Percentiles rank a stretch among this genome's conserved stretches.
Evolutionary conservation across 2,329 filamentous ascomycete species (phyloP).

Genomic region (Aaosphaeria arxii): DNA sequence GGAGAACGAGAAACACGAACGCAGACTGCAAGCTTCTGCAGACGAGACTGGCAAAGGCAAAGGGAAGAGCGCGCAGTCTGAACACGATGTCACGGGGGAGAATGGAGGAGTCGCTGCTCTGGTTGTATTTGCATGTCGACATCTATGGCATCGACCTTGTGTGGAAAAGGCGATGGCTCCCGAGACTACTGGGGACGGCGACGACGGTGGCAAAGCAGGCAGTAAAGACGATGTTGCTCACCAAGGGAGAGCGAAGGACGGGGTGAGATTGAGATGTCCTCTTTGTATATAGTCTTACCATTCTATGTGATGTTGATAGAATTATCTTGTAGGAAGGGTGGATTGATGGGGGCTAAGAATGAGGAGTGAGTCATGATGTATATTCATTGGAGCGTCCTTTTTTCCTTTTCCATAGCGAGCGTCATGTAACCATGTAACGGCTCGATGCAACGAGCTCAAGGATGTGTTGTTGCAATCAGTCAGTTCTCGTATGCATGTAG

Average conservation of each 20-base stretch:
- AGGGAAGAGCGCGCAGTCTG: conserved; percentile 42
- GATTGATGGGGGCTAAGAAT: too few relatives aligned
- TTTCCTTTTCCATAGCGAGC: too few relatives aligned
- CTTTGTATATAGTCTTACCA: conserved; percentile 20
- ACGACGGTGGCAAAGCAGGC: neutral
- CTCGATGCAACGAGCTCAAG: too few relatives aligned
- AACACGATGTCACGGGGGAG: conserved; percentile 45
- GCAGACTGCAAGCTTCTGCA: conserved; percentile 35
- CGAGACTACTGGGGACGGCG: neutral
- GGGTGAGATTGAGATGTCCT: conserved; percentile 20
- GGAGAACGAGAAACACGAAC: conserved; percentile 42
- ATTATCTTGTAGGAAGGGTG: too few relatives aligned
- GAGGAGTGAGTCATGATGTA: too few relatives aligned
- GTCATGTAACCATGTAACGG: too few relatives aligned
- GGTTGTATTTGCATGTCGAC: conserved; percentile 40
- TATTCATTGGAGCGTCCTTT: too few relatives aligned
- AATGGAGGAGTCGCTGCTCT: conserved; percentile 28
- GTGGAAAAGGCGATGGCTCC: conserved; percentile 18
- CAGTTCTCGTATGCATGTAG: too few relatives aligned
- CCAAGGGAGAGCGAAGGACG: neutral
- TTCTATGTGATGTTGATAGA: too few relatives aligned
- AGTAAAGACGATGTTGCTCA: neutral
- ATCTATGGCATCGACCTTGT: conserved; percentile 38
- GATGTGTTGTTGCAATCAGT: too few relatives aligned
- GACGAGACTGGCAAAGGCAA: conserved; percentile 53